These are phyloP conservation scores for Lupinus albus DNA, from an alignment of 306 rosid species.

Conservation along the genomic window DNA sequence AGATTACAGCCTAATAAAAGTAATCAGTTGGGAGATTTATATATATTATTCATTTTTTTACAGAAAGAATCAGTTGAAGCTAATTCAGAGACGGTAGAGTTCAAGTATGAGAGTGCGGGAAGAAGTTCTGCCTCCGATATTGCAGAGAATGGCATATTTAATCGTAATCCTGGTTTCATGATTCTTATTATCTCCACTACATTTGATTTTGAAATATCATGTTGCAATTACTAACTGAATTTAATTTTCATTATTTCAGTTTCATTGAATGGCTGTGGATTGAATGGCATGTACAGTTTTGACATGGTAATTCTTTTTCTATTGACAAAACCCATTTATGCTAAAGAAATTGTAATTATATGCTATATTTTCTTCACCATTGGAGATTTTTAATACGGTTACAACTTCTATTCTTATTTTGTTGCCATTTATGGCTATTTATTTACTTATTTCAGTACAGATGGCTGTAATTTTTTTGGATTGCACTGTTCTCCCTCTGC, in stretches of 20 bases:
- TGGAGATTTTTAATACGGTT: constrained; percentile 17
- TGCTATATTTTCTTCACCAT: constrained; percentile 21
- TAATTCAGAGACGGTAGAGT: constrained; percentile 57
- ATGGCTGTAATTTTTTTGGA: constrained; percentile 16
- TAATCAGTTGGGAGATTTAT: constrained; percentile 20
- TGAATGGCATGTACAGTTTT: constrained; percentile 44
- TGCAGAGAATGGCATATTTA: constrained; percentile 59
- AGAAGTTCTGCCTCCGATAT: constrained; percentile 63
- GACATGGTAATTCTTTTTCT: constrained; percentile 57
- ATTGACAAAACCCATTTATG: constrained; percentile 3
- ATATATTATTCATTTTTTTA: constrained; percentile 32
- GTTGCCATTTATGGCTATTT: constrained; percentile 1
- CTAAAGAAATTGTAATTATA: constrained; percentile 17
- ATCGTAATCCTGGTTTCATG: constrained; percentile 34
- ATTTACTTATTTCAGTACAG: constrained; percentile 10
- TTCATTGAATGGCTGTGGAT: constrained; percentile 48
- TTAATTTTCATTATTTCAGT: constrained; percentile 57
- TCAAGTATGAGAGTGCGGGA: constrained; percentile 53
- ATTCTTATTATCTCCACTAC: constrained; percentile 25
- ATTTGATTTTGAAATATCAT: constrained; percentile 31
- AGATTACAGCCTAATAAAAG: constrained; percentile 21
- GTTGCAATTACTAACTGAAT: constrained; percentile 38
- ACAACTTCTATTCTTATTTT: constrained; percentile 3
- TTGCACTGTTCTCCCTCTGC: background rate
- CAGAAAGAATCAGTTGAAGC: constrained; percentile 64